phyloP scores from a whole-genome alignment of 495 filamentous ascomycete species.

The Penicillium angulare region DNA sequence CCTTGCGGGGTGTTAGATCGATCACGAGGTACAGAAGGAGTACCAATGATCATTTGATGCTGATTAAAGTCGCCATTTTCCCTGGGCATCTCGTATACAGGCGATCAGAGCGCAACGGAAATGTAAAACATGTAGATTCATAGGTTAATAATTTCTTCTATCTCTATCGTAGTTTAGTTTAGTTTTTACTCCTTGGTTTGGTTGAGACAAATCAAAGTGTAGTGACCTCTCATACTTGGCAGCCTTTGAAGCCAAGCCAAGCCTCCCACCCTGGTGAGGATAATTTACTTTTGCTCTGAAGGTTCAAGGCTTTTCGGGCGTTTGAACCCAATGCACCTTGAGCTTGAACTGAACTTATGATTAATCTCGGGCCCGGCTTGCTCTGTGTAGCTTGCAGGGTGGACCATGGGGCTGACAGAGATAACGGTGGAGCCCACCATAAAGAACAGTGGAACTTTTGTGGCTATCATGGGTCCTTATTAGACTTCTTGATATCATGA shows the following conservation, averaged over 20 bases:
- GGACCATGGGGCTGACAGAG: background rate
- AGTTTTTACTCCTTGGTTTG: too few species aligned
- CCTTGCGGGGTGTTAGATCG: background rate
- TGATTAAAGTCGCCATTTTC: background rate
- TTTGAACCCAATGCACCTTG: too few species aligned
- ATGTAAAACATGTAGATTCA: background rate
- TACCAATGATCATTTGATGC: background rate
- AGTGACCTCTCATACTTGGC: too few species aligned
- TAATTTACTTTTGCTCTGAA: too few species aligned
- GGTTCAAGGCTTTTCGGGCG: background rate
- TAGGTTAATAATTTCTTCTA: too few species aligned
- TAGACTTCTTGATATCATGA: background rate
- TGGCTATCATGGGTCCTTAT: background rate
- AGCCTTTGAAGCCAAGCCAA: too few species aligned
- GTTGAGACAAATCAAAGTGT: too few species aligned
- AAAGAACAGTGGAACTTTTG: background rate
- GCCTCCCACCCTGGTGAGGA: background rate
- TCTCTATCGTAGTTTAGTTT: too few species aligned
- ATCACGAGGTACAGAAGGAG: constrained; percentile 13
- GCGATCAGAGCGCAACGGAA: background rate
- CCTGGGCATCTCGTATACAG: constrained; percentile 1
- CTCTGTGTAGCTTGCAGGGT: background rate
- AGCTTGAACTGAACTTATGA: background rate
- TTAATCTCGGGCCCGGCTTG: background rate
- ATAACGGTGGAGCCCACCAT: background rate